Conservation (phyloP, 352 stramenopile species). For the Phytophthora pini region DNA sequence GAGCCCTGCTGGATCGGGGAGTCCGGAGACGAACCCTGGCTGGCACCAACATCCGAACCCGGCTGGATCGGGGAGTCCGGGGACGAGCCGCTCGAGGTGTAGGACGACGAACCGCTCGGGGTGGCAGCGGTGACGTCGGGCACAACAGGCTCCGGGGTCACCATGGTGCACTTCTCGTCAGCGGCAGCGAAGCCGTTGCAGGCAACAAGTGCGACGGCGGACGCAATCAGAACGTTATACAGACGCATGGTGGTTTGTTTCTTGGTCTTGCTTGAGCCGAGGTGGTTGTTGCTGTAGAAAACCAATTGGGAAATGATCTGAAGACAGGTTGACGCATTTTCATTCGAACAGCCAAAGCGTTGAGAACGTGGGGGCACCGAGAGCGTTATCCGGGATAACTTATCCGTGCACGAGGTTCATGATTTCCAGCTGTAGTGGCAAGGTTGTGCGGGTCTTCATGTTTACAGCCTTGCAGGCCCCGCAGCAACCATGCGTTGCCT, state of each 20-base stretch:
- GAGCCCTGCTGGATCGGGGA: background rate
- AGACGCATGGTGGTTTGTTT: conserved; percentile 11
- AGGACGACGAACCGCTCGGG: background rate
- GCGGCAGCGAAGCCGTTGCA: conserved; percentile 8
- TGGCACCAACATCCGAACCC: background rate
- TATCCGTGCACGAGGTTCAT: background rate
- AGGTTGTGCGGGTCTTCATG: too few species aligned
- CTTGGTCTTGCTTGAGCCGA: conserved; percentile 2
- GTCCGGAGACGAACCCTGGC: background rate
- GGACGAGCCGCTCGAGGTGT: background rate
- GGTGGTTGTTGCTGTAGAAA: conserved; percentile 7
- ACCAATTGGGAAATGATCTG: conserved; percentile 8
- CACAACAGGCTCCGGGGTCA: conserved; percentile 3
- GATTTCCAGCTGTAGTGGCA: background rate
- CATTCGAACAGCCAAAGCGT: background rate
- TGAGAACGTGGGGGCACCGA: background rate
- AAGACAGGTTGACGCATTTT: background rate
- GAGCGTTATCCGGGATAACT: background rate
- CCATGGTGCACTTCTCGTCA: conserved; percentile 6
- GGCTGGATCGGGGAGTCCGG: background rate
- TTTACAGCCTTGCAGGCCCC: background rate
- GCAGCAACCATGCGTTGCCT: background rate
- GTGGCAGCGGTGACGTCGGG: background rate
- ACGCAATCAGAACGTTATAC: conserved; percentile 12
- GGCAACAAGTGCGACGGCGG: conserved; percentile 7